Percentiles rank a stretch among this genome's conserved stretches.
Evolutionary conservation across 306 rosid genomes (phyloP).

Genomic region (Styphnolobium japonicum): DNA sequence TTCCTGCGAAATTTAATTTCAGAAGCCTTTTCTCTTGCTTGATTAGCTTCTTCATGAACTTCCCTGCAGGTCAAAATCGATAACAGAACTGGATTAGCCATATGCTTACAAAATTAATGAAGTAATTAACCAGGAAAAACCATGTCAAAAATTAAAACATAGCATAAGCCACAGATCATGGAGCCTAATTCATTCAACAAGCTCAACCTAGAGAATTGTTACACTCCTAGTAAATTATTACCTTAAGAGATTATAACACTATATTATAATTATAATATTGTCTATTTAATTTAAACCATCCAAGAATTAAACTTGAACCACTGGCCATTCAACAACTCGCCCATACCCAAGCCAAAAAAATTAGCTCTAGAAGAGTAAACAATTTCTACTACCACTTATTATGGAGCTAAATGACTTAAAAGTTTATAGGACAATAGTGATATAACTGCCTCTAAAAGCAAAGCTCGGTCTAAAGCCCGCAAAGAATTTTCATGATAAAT

Average conservation of each 20-base stretch:
- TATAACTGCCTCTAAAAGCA: background rate
- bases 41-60: constrained; percentile 87
- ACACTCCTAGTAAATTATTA: background rate
- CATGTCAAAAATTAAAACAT: background rate
- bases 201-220: background rate
- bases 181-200: background rate
- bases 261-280: background rate
- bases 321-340: background rate
- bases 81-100: constrained; percentile 1
- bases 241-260: background rate
- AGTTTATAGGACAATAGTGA: background rate
- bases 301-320: background rate
- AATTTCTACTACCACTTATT: background rate
- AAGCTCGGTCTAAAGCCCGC: background rate
- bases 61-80: constrained; percentile 58
- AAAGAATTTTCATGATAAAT: background rate
- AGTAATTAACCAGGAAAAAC: background rate
- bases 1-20: constrained; percentile 72
- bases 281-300: background rate
- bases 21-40: constrained; percentile 77
- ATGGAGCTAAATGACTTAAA: background rate
- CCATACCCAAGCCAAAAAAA: background rate
- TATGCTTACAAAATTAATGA: background rate
- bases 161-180: background rate
- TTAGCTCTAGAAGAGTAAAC: background rate